Percentiles rank a stretch among this genome's conserved stretches.
phyloP scores from a whole-genome alignment of 192 early-diverging fungal genomes.

The Umbelopsis sp. region DNA sequence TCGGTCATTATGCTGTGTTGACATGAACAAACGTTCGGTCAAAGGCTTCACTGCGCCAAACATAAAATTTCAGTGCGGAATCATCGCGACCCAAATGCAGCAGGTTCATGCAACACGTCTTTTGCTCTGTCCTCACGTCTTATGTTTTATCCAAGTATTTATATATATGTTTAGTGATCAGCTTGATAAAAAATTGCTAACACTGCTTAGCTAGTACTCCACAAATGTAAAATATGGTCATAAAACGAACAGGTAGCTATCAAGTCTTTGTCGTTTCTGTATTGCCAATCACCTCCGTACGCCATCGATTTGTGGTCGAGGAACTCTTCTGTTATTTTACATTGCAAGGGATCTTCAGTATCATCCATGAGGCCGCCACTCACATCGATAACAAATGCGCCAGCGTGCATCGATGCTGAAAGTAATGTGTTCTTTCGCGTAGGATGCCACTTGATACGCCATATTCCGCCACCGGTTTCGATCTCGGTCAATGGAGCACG shows the following conservation, averaged over 20 bases:
- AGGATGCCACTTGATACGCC: slow-evolving; percentile 97
- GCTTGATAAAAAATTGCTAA: no score
- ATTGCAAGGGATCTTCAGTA: not conserved
- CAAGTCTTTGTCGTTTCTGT: slow-evolving; percentile 45
- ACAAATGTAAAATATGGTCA: slow-evolving; percentile 74
- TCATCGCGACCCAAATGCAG: no score
- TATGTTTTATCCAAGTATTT: no score
- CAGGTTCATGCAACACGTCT: no score
- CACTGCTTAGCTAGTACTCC: slow-evolving; percentile 42
- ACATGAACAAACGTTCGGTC: not conserved
- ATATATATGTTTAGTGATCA: no score
- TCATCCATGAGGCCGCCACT: slow-evolving; percentile 31
- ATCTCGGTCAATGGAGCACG: slow-evolving; percentile 67
- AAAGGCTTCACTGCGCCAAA: not conserved
- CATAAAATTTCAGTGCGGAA: not conserved
- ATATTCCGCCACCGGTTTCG: slow-evolving; percentile 88
- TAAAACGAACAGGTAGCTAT: slow-evolving; percentile 82
- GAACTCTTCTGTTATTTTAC: slow-evolving; percentile 47
- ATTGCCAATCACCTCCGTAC: slow-evolving; percentile 81
- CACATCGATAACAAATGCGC: slow-evolving; percentile 79
- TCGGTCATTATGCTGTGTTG: not conserved
- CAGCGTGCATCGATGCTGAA: slow-evolving; percentile 91
- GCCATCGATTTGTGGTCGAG: slow-evolving; percentile 76
- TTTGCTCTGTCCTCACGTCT: no score
- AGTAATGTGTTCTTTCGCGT: slow-evolving; percentile 59